Conservation (phyloP, 2,329 filamentous ascomycete species). For the Monilinia fructigena region DNA sequence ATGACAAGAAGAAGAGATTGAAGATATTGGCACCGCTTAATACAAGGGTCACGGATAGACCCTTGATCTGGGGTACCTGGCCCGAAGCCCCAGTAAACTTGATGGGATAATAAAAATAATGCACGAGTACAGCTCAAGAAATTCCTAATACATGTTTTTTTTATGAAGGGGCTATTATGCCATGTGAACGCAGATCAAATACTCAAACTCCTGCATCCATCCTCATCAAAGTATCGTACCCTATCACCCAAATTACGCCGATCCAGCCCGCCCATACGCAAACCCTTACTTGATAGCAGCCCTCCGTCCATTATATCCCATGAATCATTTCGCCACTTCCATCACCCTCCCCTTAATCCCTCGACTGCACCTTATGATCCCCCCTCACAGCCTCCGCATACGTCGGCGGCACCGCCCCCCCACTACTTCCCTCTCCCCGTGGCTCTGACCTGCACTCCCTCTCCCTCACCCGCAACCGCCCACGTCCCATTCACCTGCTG, state of each 20-base stretch:
- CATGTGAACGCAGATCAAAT: neutral
- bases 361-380: slow-evolving; percentile 81
- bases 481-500: slow-evolving; percentile 36
- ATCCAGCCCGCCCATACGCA: neutral
- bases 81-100: slow-evolving; percentile 62
- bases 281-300: neutral
- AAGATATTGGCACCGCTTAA: slow-evolving; percentile 82
- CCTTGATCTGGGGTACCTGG: slow-evolving; percentile 82
- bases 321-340: neutral
- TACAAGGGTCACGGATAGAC: slow-evolving; percentile 73
- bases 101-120: slow-evolving; percentile 22
- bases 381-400: slow-evolving; percentile 89
- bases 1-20: slow-evolving; percentile 77
- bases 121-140: neutral
- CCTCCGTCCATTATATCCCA: neutral
- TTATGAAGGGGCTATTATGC: neutral
- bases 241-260: neutral
- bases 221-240: neutral
- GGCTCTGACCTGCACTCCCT: slow-evolving; percentile 35
- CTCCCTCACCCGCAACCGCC: slow-evolving; percentile 38
- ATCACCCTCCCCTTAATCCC: slow-evolving; percentile 30
- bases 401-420: slow-evolving; percentile 66
- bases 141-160: slow-evolving; percentile 3
- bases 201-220: slow-evolving; percentile 1
- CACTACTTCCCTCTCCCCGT: slow-evolving; percentile 48